Evolutionary conservation across 164 flowering plant species (phyloP).

Genomic region (Stephania cephalantha): DNA sequence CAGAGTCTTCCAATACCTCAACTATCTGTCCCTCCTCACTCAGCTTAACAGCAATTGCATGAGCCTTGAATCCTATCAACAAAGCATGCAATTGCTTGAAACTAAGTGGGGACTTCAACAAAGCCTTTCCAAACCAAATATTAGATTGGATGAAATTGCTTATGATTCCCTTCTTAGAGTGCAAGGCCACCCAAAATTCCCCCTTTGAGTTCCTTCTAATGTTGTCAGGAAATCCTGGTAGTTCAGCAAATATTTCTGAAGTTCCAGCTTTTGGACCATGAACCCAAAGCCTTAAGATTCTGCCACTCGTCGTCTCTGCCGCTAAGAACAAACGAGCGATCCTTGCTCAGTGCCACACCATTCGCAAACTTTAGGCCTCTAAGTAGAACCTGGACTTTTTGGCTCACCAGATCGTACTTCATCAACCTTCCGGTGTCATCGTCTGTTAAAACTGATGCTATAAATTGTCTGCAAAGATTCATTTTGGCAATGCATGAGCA

Average conservation of each 20-base stretch:
- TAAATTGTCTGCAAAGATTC: slow-evolving; percentile 40
- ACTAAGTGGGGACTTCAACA: slow-evolving; percentile 37
- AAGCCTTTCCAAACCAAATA: slow-evolving; percentile 29
- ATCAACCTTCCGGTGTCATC: slow-evolving; percentile 62
- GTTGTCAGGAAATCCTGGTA: slow-evolving; percentile 70
- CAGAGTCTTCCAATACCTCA: slow-evolving; percentile 50
- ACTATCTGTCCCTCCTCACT: slow-evolving; percentile 42
- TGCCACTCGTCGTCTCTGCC: slow-evolving; percentile 40
- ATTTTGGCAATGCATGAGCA: background rate
- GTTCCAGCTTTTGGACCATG: slow-evolving; percentile 46
- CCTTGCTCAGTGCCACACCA: slow-evolving; percentile 64
- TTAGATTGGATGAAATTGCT: slow-evolving; percentile 20
- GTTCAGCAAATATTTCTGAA: slow-evolving; percentile 35
- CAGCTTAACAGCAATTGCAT: slow-evolving; percentile 48
- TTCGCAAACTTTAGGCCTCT: slow-evolving; percentile 49
- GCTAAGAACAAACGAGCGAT: slow-evolving; percentile 49
- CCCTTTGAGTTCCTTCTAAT: slow-evolving; percentile 49
- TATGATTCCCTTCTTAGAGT: slow-evolving; percentile 32
- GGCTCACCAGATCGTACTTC: slow-evolving; percentile 44
- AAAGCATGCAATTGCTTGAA: slow-evolving; percentile 35
- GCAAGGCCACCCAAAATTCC: slow-evolving; percentile 71
- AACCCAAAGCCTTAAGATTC: slow-evolving; percentile 55
- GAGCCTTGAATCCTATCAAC: slow-evolving; percentile 39
- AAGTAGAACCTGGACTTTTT: slow-evolving; percentile 39
- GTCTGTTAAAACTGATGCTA: slow-evolving; percentile 26